A percentile compares a stretch with the other conserved stretches of the same genome.
Conservation (phyloP, 306 rosid genomes). For the Bauhinia variegata region DNA sequence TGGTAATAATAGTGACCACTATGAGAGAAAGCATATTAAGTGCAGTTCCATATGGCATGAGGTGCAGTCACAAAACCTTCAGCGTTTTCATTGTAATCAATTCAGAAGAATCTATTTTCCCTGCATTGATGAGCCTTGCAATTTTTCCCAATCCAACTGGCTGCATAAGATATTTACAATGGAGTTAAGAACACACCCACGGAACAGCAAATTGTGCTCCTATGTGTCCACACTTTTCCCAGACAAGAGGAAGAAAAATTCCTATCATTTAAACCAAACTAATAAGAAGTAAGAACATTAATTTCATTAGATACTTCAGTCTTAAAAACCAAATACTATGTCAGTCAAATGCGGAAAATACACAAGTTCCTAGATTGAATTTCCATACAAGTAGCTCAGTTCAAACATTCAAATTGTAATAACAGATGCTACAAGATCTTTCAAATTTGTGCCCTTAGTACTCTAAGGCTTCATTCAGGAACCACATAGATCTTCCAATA, state of each 20-base stretch:
- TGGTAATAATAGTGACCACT: conserved; percentile 37
- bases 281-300: conserved; percentile 6
- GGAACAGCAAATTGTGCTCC: not conserved
- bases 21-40: conserved; percentile 34
- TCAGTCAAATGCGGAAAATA: not conserved
- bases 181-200: conserved; percentile 1
- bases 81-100: conserved; percentile 91
- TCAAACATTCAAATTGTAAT: not conserved
- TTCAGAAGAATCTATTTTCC: conserved; percentile 90
- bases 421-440: not conserved
- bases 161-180: conserved; percentile 47
- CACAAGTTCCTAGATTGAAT: not conserved
- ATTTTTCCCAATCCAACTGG: conserved; percentile 92
- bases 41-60: conserved; percentile 31
- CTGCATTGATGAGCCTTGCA: conserved; percentile 80
- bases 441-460: not conserved
- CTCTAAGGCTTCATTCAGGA: not conserved
- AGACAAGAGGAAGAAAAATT: not conserved
- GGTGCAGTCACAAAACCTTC: conserved; percentile 59
- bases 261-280: conserved; percentile 25
- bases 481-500: not conserved
- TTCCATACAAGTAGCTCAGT: not conserved
- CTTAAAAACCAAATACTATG: not conserved
- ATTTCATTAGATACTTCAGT: conserved; percentile 4
- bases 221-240: too few relatives aligned